These are phyloP conservation scores for Stephania cephalantha DNA, from an alignment of 164 flowering plant species.

Conservation along the genomic window DNA sequence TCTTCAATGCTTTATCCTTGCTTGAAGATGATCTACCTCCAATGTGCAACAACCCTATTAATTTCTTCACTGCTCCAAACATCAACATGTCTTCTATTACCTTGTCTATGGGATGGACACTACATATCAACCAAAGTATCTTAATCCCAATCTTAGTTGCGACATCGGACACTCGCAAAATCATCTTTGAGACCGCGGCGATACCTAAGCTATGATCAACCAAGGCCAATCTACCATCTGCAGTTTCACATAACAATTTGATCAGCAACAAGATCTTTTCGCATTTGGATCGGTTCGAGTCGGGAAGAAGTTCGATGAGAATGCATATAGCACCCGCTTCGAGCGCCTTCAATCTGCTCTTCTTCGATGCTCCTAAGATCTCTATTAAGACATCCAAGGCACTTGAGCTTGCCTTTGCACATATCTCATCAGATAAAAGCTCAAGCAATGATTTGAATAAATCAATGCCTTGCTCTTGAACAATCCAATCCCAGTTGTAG, in stretches of 20 bases:
- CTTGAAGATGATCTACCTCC: conserved; percentile 30
- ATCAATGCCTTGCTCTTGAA: conserved; percentile 38
- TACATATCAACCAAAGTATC: conserved; percentile 43
- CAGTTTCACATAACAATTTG: conserved; percentile 45
- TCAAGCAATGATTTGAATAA: conserved; percentile 57
- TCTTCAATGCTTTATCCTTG: conserved; percentile 45
- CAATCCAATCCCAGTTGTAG: conserved; percentile 28
- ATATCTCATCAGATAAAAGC: conserved; percentile 48
- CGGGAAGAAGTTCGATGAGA: conserved; percentile 57
- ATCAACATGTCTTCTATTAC: conserved; percentile 57
- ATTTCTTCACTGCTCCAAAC: conserved; percentile 55
- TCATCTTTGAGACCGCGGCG: conserved; percentile 42
- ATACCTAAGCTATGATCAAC: conserved; percentile 56
- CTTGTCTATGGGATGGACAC: conserved; percentile 35
- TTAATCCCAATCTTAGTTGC: conserved; percentile 48
- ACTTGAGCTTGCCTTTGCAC: conserved; percentile 39
- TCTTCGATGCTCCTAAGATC: conserved; percentile 33
- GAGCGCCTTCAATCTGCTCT: conserved; percentile 36
- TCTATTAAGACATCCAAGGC: conserved; percentile 48
- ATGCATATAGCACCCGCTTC: conserved; percentile 61
- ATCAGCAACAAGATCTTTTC: conserved; percentile 53
- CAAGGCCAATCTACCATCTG: conserved; percentile 63
- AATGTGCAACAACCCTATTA: conserved; percentile 39
- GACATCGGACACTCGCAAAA: conserved; percentile 36
- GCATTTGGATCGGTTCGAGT: conserved; percentile 36